Conservation (phyloP, 2,329 filamentous ascomycete genomes). For the Beauveria pseudobassiana region DNA sequence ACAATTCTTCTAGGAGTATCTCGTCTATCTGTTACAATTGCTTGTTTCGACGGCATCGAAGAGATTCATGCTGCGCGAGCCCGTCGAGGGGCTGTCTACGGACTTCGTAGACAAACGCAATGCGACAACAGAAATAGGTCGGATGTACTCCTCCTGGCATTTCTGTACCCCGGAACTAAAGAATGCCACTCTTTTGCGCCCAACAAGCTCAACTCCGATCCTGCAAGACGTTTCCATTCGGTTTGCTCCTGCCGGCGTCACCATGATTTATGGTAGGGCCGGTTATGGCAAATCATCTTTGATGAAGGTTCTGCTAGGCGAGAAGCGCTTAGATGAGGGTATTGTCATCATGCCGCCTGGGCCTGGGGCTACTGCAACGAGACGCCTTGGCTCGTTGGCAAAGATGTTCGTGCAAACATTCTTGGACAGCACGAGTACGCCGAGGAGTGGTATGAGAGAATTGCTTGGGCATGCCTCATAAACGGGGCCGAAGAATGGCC, state of each 20-base stretch:
- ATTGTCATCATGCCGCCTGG: not conserved
- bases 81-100: not conserved
- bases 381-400: slow-evolving; percentile 35
- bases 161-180: not conserved
- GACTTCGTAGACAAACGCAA: not conserved
- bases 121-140: not conserved
- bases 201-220: not conserved
- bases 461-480: not conserved
- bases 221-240: not conserved
- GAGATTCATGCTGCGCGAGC: not conserved
- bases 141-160: not conserved
- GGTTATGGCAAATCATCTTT: not conserved
- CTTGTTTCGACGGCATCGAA: not conserved
- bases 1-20: not conserved
- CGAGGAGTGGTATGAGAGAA: not conserved
- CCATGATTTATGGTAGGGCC: not conserved
- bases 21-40: not conserved
- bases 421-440: slow-evolving; percentile 17
- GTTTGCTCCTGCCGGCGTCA: slow-evolving; percentile 18
- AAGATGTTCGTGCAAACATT: slow-evolving; percentile 31
- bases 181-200: not conserved
- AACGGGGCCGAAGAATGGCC: not conserved
- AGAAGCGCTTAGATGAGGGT: not conserved
- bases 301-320: not conserved
- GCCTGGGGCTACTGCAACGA: slow-evolving; percentile 17